These are phyloP conservation scores for Pseudogymnoascus sp. DNA, from an alignment of 2,329 filamentous ascomycete genomes.

Conservation along the genomic window DNA sequence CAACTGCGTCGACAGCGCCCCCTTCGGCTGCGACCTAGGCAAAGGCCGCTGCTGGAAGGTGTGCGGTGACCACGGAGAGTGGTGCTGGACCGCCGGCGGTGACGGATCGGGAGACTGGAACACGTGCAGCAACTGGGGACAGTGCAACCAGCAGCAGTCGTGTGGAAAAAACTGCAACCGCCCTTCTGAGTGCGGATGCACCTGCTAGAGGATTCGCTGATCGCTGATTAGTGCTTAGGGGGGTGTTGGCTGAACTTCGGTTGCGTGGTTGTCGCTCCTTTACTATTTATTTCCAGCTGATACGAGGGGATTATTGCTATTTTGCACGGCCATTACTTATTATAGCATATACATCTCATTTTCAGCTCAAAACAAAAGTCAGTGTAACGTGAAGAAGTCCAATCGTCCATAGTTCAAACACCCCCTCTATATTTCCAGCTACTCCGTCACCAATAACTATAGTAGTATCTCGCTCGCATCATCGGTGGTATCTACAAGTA, in stretches of 20 bases:
- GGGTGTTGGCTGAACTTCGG: background rate
- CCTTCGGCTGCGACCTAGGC: conserved; percentile 53
- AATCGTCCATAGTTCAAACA: background rate
- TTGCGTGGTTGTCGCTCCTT: no score
- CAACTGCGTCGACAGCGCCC: background rate
- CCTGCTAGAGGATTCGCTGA: background rate
- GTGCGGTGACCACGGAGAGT: conserved; percentile 80
- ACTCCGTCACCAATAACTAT: background rate
- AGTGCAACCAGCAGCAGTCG: background rate
- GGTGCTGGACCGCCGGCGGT: background rate
- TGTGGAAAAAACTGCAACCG: background rate
- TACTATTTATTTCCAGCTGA: no score
- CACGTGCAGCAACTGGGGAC: background rate
- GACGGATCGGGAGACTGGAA: background rate
- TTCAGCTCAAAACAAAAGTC: background rate
- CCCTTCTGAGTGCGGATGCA: background rate
- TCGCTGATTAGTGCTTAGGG: background rate
- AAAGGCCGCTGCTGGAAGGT: conserved; percentile 99
- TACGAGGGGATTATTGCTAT: no score
- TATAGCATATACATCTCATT: background rate
- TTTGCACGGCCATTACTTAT: no score
- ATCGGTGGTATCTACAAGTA: conserved; percentile 8
- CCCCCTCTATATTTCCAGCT: conserved; percentile 4
- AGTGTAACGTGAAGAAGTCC: background rate
- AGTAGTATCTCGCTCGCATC: background rate